phyloP scores from a whole-genome alignment of 2,329 filamentous ascomycete genomes.

The Coniochaeta sp. region DNA sequence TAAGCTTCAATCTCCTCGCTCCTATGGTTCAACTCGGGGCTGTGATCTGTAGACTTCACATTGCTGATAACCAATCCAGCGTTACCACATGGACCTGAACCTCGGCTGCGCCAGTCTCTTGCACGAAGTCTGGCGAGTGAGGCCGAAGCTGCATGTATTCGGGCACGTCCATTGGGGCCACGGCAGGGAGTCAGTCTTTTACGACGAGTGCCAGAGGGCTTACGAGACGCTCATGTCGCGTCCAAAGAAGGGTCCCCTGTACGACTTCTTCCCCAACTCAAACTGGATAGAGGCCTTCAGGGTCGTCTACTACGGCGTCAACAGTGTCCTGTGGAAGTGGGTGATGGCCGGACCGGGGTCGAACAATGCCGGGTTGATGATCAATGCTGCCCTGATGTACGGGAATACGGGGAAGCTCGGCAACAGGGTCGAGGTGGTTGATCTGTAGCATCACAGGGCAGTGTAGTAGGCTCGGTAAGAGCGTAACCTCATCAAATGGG shows the following conservation, averaged over 20 bases:
- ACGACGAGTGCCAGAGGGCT: slow-evolving; percentile 63
- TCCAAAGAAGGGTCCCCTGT: slow-evolving; percentile 31
- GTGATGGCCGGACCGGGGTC: slow-evolving; percentile 45
- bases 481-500: too few relatives aligned
- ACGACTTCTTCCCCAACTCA: slow-evolving; percentile 34
- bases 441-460: slow-evolving; percentile 17
- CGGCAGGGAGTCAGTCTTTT: slow-evolving; percentile 63
- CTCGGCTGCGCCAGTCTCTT: slow-evolving; percentile 67
- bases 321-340: slow-evolving; percentile 46
- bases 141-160: slow-evolving; percentile 71
- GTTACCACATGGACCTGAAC: slow-evolving; percentile 60
- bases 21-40: background rate
- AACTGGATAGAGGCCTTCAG: slow-evolving; percentile 38
- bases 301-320: slow-evolving; percentile 36
- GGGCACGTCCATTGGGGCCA: slow-evolving; percentile 76
- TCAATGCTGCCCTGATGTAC: slow-evolving; percentile 51
- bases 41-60: background rate
- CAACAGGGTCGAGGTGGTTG: slow-evolving; percentile 28
- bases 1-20: slow-evolving; percentile 19
- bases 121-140: slow-evolving; percentile 64
- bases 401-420: slow-evolving; percentile 42
- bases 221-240: slow-evolving; percentile 59
- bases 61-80: slow-evolving; percentile 25
- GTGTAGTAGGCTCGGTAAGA: background rate
- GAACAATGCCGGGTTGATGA: slow-evolving; percentile 42